Percentiles rank a stretch among this genome's conserved stretches.
Evolutionary conservation across 306 rosid genomes (phyloP).

Genomic region (Corylus avellana): DNA sequence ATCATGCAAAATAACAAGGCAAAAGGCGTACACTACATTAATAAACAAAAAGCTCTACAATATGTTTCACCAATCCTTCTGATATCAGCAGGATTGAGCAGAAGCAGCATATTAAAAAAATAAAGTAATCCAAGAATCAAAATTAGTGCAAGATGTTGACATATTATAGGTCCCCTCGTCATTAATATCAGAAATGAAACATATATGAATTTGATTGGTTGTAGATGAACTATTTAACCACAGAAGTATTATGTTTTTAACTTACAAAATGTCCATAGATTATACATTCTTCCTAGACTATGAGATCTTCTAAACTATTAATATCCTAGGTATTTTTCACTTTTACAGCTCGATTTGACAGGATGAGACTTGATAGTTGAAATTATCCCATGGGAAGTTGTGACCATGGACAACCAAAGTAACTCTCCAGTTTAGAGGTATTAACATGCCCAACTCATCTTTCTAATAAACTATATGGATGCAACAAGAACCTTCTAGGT

Average conservation of each 20-base stretch:
- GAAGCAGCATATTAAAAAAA: neutral
- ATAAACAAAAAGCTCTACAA: neutral
- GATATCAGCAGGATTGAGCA: neutral
- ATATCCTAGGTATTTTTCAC: neutral
- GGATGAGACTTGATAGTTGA: neutral
- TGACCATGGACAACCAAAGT: neutral
- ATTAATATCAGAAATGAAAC: neutral
- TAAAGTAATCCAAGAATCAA: neutral
- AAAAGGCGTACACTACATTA: neutral
- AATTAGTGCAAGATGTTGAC: neutral
- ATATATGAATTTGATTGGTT: neutral
- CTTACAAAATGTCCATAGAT: neutral
- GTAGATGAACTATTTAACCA: neutral
- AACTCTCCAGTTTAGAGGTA: neutral
- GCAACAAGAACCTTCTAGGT: neutral
- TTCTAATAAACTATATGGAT: neutral
- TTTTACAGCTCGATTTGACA: neutral
- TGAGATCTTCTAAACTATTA: neutral
- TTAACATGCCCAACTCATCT: neutral
- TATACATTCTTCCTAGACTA: neutral
- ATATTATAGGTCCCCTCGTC: neutral
- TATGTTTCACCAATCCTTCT: neutral
- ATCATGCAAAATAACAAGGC: neutral
- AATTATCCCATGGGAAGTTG: neutral
- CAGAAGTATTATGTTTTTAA: neutral